Evolutionary conservation across 805 yeast genomes (phyloP).

Genomic region (Spathaspora gorwiae): DNA sequence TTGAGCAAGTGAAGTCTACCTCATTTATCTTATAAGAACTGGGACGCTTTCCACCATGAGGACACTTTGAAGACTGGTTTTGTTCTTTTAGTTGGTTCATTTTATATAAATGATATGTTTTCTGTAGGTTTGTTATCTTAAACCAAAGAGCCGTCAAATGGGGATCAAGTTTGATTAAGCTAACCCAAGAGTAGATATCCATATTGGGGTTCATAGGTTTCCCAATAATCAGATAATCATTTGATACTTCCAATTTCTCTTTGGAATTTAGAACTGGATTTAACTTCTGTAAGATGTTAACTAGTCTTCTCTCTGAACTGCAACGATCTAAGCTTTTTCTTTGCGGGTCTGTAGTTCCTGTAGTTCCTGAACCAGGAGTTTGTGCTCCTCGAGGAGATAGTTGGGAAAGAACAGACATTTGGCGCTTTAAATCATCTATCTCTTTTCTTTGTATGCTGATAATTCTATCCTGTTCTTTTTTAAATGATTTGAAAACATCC

Average conservation of each 20-base stretch:
- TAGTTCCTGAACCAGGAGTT: no score
- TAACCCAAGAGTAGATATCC: slow-evolving; percentile 36
- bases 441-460: slow-evolving; percentile 24
- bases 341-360: no score
- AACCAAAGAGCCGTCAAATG: slow-evolving; percentile 38
- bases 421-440: slow-evolving; percentile 28
- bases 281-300: slow-evolving; percentile 20
- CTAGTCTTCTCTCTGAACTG: neutral
- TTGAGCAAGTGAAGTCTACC: slow-evolving; percentile 19
- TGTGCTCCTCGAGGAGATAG: slow-evolving; percentile 3
- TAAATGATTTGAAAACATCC: slow-evolving; percentile 15
- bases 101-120: slow-evolving; percentile 35
- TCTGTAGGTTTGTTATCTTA: slow-evolving; percentile 37
- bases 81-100: slow-evolving; percentile 9
- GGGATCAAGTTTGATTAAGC: slow-evolving; percentile 34
- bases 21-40: slow-evolving; percentile 14
- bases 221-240: slow-evolving; percentile 8
- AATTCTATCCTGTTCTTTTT: slow-evolving; percentile 15
- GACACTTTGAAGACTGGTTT: no score
- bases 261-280: slow-evolving; percentile 10
- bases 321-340: no score
- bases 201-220: slow-evolving; percentile 7
- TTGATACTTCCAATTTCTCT: slow-evolving; percentile 10
- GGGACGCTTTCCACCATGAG: no score
- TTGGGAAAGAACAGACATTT: slow-evolving; percentile 18